Conservation (phyloP, 176 grass and related monocot species). For the Lolium rigidum region DNA sequence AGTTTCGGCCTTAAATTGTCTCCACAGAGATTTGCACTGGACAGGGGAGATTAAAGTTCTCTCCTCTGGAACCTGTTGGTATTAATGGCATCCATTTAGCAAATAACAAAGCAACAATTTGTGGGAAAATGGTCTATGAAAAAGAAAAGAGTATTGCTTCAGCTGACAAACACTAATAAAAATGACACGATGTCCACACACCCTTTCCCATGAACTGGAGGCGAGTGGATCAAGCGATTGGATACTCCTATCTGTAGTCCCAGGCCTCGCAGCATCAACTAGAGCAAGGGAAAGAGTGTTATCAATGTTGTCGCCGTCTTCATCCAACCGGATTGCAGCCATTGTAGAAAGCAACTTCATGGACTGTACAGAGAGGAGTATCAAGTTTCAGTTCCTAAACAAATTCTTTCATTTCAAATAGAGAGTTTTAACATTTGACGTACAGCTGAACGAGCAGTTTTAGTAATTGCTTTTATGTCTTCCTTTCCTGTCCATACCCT, state of each 20-base stretch:
- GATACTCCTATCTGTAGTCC: slow-evolving; percentile 74
- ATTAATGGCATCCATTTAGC: slow-evolving; percentile 37
- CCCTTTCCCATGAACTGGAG: slow-evolving; percentile 93
- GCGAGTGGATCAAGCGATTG: slow-evolving; percentile 84
- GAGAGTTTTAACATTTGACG: slow-evolving; percentile 36
- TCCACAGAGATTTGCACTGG: slow-evolving; percentile 92
- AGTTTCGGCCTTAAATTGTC: slow-evolving; percentile 92
- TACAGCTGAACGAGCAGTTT: slow-evolving; percentile 92
- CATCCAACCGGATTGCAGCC: slow-evolving; percentile 87
- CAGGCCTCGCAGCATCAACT: slow-evolving; percentile 53
- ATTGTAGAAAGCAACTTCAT: slow-evolving; percentile 97
- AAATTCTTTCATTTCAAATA: slow-evolving; percentile 16
- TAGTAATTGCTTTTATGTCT: slow-evolving; percentile 98
- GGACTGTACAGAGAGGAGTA: slow-evolving; percentile 58
- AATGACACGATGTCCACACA: slow-evolving; percentile 36
- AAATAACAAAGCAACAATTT: slow-evolving; percentile 36
- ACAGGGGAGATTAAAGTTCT: slow-evolving; percentile 90
- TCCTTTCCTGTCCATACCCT: slow-evolving; percentile 98
- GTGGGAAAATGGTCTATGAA: slow-evolving; percentile 9
- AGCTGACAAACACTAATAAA: slow-evolving; percentile 31
- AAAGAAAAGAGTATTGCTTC: slow-evolving; percentile 26
- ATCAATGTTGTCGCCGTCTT: slow-evolving; percentile 85
- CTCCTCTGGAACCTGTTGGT: slow-evolving; percentile 62
- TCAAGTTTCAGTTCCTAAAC: slow-evolving; percentile 19
- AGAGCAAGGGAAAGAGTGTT: slow-evolving; percentile 79